Evolutionary conservation across 257 asterid species (phyloP), one percentile per base, ranked within the genome.

Genomic region (Forsythia viridissima): DNA sequence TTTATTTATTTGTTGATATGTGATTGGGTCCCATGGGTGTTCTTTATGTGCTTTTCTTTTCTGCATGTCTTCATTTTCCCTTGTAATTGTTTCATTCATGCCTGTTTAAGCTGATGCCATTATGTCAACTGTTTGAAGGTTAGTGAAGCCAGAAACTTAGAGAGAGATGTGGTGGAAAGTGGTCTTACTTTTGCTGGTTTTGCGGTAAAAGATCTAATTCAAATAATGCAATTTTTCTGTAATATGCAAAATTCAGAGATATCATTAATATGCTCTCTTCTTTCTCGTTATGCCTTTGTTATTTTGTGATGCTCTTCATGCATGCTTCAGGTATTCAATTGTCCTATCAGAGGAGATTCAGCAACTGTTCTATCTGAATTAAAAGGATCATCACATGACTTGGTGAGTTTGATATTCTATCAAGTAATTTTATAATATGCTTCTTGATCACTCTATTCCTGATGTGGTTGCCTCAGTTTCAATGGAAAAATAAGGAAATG

Each of bases 291-390:
- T 57, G 20, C 68, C 57, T 42, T 75, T 71, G 67, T 70, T 72
- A 46, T 74, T 79, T 63, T 16, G 43, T 75, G 78, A 80, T 76
- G 72, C 57, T 72, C 44, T 83, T 83, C 72, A 39, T 66, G 61
- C 74, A 43, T 65, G 61, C 76, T 84, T 75, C 91, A 96, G 99
- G 96, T 96, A 71, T 96, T 96, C 85, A 92, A 93, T 80, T 96
- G 99, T 81, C 99, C 98, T 51, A 96, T 96, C 75, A 90, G 97
- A 79, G 94, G 86, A 85, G 98, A 96, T 86, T 96, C 98, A 68
- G 97, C 98, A 21, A 75, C 91, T 43, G 92, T 96, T 61, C 80
- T 96, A 84, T 79, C 97, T 65, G 99, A 91, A 85, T 79, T 96
- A 76, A 93, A 88, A 86, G 88, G 74, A 83, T 96, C 98, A 52